These are phyloP conservation scores for Fraxinus velutina DNA, from an alignment of 305 asterid species.

Conservation along the genomic window DNA sequence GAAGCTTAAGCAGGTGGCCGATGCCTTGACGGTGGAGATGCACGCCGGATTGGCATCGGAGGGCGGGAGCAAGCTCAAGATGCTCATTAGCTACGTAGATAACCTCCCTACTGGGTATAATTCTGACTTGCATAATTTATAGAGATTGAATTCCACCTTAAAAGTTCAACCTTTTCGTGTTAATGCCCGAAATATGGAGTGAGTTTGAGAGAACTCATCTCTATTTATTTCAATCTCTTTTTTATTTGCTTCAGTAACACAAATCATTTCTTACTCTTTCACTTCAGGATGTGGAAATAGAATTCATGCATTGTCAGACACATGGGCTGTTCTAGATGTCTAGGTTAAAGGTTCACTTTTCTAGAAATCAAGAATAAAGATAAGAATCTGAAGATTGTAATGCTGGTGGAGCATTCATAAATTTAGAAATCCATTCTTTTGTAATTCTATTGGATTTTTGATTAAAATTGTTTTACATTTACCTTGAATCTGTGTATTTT, in stretches of 20 bases:
- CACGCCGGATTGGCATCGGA: constrained; percentile 69
- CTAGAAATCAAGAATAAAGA: neutral
- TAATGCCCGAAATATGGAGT: neutral
- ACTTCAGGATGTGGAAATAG: neutral
- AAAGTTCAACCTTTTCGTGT: neutral
- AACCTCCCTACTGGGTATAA: constrained; percentile 70
- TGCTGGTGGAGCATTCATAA: neutral
- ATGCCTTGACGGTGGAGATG: constrained; percentile 83
- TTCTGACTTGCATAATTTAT: neutral
- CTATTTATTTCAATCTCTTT: neutral
- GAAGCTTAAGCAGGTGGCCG: constrained; percentile 67
- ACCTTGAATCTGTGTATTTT: neutral
- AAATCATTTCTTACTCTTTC: neutral
- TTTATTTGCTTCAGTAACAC: neutral
- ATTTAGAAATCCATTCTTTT: neutral
- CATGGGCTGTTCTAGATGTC: neutral
- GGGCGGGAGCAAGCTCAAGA: constrained; percentile 78
- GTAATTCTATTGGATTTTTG: neutral
- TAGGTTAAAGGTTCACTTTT: neutral
- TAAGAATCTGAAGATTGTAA: neutral
- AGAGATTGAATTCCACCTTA: neutral
- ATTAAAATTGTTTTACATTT: neutral
- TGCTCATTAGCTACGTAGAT: constrained; percentile 77
- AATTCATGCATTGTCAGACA: neutral
- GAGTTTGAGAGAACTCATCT: neutral